phyloP scores from a whole-genome alignment of 345 rosid genomes.

The Populus simonii region DNA sequence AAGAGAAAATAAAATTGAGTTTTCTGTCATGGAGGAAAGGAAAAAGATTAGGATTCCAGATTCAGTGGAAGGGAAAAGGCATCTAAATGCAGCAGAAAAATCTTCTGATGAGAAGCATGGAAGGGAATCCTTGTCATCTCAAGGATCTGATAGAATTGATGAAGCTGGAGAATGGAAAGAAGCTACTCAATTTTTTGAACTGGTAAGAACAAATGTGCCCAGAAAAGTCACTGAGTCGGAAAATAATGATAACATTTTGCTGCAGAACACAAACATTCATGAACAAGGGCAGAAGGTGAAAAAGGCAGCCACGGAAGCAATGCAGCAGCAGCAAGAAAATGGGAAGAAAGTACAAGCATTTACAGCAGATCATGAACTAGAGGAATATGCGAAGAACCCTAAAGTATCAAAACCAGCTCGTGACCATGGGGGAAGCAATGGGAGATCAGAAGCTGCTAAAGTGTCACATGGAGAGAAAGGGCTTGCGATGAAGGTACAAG shows the following conservation, averaged over 20 bases:
- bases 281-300: constrained; percentile 42
- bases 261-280: constrained; percentile 23
- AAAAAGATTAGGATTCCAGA: constrained; percentile 26
- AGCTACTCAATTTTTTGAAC: constrained; percentile 61
- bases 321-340: constrained; percentile 31
- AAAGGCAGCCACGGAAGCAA: constrained; percentile 25
- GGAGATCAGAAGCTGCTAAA: constrained; percentile 35
- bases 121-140: constrained; percentile 40
- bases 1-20: constrained; percentile 27
- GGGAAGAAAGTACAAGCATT: constrained; percentile 30
- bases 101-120: constrained; percentile 35
- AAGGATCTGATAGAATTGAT: constrained; percentile 37
- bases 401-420: constrained; percentile 25
- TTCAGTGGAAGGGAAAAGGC: constrained; percentile 25
- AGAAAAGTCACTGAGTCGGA: constrained; percentile 37
- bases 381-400: constrained; percentile 28
- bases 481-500: constrained; percentile 30
- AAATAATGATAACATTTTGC: constrained; percentile 31
- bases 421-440: constrained; percentile 18
- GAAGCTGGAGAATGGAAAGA: constrained; percentile 76
- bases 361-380: constrained; percentile 35
- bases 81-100: constrained; percentile 19
- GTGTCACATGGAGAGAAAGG: constrained; percentile 31
- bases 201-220: constrained; percentile 54
- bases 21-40: constrained; percentile 26